Evolutionary conservation across 1,284 basidiomycete species (phyloP).

Genomic region (Crucibulum parvulum): DNA sequence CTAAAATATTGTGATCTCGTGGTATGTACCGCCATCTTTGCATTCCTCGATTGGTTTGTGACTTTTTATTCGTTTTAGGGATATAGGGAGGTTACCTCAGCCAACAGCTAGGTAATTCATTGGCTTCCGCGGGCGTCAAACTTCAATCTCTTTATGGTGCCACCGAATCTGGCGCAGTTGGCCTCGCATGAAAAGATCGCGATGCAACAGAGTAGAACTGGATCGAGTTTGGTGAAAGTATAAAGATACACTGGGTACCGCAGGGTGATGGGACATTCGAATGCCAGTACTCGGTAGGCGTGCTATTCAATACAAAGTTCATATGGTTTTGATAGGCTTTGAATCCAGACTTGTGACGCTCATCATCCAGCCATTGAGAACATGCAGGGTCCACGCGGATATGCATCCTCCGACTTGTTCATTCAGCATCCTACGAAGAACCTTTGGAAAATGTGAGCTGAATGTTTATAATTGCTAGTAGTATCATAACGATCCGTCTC

Average conservation of each 20-base stretch:
- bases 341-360: conserved; percentile 24
- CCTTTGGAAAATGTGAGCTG: conserved; percentile 45
- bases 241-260: conserved; percentile 29
- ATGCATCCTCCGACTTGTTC: conserved; percentile 42
- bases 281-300: conserved; percentile 31
- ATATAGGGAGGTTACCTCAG: conserved; percentile 30
- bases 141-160: conserved; percentile 34
- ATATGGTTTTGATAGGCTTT: not conserved
- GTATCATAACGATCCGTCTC: not conserved
- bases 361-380: conserved; percentile 32
- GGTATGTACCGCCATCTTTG: conserved; percentile 21
- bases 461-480: not conserved
- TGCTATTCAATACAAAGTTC: not conserved
- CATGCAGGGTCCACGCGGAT: conserved; percentile 29
- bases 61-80: conserved; percentile 22
- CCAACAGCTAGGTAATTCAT: conserved; percentile 27
- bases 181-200: conserved; percentile 4
- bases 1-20: conserved; percentile 34
- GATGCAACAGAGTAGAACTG: conserved; percentile 28
- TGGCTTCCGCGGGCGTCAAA: conserved; percentile 33
- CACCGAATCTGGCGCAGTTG: conserved; percentile 34
- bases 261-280: conserved; percentile 38
- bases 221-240: conserved; percentile 22
- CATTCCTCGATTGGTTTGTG: not conserved
- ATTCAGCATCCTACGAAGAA: conserved; percentile 35